These are phyloP conservation scores for Candida nitratophila DNA, from an alignment of 805 yeast genomes.

Conservation along the genomic window DNA sequence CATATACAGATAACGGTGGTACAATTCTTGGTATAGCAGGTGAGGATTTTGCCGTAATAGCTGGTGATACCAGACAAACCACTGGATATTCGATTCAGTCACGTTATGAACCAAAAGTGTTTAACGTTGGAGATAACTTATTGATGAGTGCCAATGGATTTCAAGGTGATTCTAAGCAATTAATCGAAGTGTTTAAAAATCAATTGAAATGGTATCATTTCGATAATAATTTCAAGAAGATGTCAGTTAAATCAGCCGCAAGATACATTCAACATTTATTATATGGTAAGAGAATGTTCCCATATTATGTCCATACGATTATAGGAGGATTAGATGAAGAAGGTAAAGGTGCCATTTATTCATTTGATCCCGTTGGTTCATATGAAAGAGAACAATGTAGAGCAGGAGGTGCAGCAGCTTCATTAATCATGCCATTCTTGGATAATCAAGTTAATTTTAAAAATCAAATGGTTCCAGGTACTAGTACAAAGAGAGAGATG, in stretches of 20 bases:
- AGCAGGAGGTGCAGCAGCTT: constrained; percentile 97
- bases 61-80: constrained; percentile 97
- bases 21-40: constrained; percentile 97
- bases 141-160: constrained; percentile 92
- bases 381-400: constrained; percentile 96
- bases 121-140: constrained; percentile 81
- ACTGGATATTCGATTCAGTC: constrained; percentile 91
- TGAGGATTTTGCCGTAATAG: constrained; percentile 91
- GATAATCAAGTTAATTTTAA: constrained; percentile 96
- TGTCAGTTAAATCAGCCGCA: constrained; percentile 71
- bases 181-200: constrained; percentile 65
- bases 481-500: constrained; percentile 53
- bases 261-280: constrained; percentile 83
- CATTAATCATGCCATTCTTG: constrained; percentile 92
- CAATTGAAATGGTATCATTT: constrained; percentile 90
- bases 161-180: constrained; percentile 88
- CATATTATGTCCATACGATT: constrained; percentile 92
- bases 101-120: constrained; percentile 85
- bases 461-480: constrained; percentile 80
- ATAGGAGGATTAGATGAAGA: constrained; percentile 88
- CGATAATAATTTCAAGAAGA: constrained; percentile 60
- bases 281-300: constrained; percentile 92
- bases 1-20: constrained; percentile 94
- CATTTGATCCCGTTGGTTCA: constrained; percentile 97
- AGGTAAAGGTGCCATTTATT: constrained; percentile 92